Evolutionary conservation across 257 asterid genomes (phyloP).

Genomic region (Rhazya stricta): DNA sequence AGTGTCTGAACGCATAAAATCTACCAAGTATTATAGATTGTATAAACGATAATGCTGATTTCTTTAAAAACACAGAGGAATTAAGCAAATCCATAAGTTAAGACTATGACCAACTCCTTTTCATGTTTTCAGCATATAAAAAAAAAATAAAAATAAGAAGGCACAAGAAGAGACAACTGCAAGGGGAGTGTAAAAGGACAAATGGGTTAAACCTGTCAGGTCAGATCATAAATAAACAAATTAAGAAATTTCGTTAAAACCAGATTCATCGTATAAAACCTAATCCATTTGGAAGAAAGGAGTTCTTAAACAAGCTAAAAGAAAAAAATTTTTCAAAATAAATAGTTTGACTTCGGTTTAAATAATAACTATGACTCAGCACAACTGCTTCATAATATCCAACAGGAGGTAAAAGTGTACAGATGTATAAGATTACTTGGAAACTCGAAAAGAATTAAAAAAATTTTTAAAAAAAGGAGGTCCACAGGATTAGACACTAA

Average conservation of each 20-base stretch:
- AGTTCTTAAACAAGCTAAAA: neutral
- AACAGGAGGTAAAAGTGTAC: neutral
- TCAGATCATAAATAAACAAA: neutral
- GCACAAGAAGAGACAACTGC: no score
- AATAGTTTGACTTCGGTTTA: neutral
- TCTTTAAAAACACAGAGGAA: neutral
- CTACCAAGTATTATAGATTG: neutral
- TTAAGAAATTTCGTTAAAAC: neutral
- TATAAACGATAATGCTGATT: no score
- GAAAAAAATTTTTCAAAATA: neutral
- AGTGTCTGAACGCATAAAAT: neutral
- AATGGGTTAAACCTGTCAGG: neutral
- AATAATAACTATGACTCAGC: no score
- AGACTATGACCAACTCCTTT: neutral
- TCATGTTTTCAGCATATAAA: neutral
- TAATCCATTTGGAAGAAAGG: neutral
- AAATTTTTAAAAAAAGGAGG: no score
- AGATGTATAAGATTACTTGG: no score
- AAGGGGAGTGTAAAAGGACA: no score
- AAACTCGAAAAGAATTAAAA: no score
- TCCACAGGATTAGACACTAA: conserved; percentile 30
- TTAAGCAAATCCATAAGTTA: neutral
- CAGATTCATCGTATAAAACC: neutral
- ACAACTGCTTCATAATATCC: neutral
- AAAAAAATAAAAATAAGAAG: no score